A percentile compares a stretch with the other conserved stretches of the same genome.
Evolutionary conservation across 805 yeast genomes (phyloP).

Genomic region (Lipomyces mesembrius): DNA sequence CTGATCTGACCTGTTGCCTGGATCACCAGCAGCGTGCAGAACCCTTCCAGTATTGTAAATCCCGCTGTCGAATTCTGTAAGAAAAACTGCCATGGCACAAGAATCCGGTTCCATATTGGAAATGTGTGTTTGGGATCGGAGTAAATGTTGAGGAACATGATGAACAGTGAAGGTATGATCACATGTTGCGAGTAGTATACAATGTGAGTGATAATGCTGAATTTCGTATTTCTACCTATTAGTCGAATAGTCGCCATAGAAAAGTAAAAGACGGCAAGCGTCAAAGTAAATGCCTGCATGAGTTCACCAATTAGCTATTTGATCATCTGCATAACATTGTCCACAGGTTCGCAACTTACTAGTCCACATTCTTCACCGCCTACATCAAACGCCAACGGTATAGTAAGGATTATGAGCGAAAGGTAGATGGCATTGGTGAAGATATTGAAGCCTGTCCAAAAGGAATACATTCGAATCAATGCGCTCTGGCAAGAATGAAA

Average conservation of each 20-base stretch:
- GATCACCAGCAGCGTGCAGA: conserved; percentile 86
- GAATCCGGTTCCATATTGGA: conserved; percentile 47
- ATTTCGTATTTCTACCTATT: conserved; percentile 49
- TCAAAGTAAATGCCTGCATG: conserved; percentile 63
- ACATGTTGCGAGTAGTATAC: conserved; percentile 82
- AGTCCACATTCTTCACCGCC: conserved; percentile 92
- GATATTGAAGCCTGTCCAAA: conserved; percentile 34
- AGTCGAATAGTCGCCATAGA: conserved; percentile 73
- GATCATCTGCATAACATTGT: not conserved
- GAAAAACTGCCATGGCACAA: conserved; percentile 71
- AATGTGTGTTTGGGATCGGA: conserved; percentile 35
- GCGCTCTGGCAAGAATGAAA: not conserved
- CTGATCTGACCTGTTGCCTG: conserved; percentile 89
- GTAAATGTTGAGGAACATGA: conserved; percentile 52
- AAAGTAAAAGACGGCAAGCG: conserved; percentile 73
- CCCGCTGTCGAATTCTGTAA: conserved; percentile 83
- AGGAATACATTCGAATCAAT: conserved; percentile 10
- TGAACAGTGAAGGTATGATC: conserved; percentile 77
- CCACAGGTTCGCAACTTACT: conserved; percentile 14
- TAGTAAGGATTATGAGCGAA: conserved; percentile 71
- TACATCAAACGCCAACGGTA: conserved; percentile 91
- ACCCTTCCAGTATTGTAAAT: conserved; percentile 89
- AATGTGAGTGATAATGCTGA: conserved; percentile 44
- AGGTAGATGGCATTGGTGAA: conserved; percentile 55
- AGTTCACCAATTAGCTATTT: not conserved